Base-by-base conservation (phyloP, 441 rosid genomes). In the Mallotus japonicus region DNA sequence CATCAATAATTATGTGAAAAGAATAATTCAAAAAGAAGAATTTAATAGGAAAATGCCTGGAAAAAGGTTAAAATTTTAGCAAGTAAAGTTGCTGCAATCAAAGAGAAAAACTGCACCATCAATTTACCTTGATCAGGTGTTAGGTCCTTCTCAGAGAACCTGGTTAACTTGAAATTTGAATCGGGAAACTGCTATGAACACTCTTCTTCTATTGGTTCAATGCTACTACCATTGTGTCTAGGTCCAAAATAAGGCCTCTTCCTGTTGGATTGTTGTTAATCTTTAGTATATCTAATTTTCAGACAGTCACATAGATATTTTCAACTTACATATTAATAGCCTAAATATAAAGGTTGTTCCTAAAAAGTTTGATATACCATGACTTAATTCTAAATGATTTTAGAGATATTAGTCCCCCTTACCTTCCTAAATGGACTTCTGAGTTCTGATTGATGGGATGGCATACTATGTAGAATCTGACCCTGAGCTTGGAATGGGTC, bases 171-270 rank as follows among this genome's bases (percentile, higher is more conserved):
- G 77, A 78, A 86, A 67, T 85, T 81, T 61, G 84, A 81, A 22
- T 86, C 87, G 46, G 77, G 79, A 73, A 79, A 75, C 50, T 69
- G 81, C 81, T 80, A 76, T 22, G 80, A 20, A 60, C 73, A 78
- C 64, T 90, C 97, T 84, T 89, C 98, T 8, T 80, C 89, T 56
- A 94, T 93, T 76, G 92, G 82, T 72, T 86, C 92, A 10, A 90
- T 94, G 75, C 84, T 79, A 72, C 82, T 76, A 24, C 79, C 79
- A 72, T 90, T 90, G 67, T 83, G 80, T 81, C 80, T 85, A 57
- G 98, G 84, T 60, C 89, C 79, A 15, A 91, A 86, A 61, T 58
- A 65, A 54, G 82, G 84, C 77, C 86, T 74, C 69, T 81, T 84
- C 80, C 82, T 87, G 79, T 81, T 85, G 61, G 85, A 70, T 28